Conservation (phyloP, 352 stramenopile species). For the Phytopythium litorale region DNA sequence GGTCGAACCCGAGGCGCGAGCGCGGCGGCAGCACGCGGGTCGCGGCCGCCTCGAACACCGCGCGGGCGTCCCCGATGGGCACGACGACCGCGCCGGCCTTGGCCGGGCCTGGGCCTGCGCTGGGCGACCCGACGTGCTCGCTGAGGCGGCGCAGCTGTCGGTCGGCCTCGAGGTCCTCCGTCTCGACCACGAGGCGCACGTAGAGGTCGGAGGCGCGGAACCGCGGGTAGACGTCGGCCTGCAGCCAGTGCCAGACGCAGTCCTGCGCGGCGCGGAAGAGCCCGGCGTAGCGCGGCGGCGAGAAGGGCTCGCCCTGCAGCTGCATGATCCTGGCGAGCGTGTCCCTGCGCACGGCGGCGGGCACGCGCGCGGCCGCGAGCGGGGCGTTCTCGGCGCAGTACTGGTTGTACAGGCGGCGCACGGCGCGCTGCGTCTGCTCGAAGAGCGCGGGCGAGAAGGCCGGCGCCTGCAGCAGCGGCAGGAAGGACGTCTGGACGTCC, state of each 20-base stretch:
- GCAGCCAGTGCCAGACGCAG: constrained; percentile 67
- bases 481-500: constrained; percentile 65
- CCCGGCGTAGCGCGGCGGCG: constrained; percentile 55
- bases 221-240: constrained; percentile 49
- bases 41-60: not conserved
- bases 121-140: constrained; percentile 44
- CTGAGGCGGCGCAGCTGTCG: constrained; percentile 56
- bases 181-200: constrained; percentile 66
- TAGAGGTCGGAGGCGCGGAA: constrained; percentile 63
- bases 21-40: not conserved
- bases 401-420: constrained; percentile 62
- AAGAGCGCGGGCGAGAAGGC: constrained; percentile 69
- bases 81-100: not conserved
- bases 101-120: too few relatives aligned
- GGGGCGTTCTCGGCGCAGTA: constrained; percentile 43
- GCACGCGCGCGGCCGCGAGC: constrained; percentile 27
- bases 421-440: constrained; percentile 60
- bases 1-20: not conserved
- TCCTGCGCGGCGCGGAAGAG: constrained; percentile 74
- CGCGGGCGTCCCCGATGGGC: not conserved
- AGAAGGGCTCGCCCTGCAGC: constrained; percentile 74
- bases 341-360: constrained; percentile 48
- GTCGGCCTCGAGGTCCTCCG: constrained; percentile 63
- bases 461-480: constrained; percentile 60
- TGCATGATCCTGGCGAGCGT: constrained; percentile 65